A percentile compares a stretch with the other conserved stretches of the same genome.
These are phyloP conservation scores for Kwoniella pini DNA, from an alignment of 768 basidiomycete species.

Conservation along the genomic window DNA sequence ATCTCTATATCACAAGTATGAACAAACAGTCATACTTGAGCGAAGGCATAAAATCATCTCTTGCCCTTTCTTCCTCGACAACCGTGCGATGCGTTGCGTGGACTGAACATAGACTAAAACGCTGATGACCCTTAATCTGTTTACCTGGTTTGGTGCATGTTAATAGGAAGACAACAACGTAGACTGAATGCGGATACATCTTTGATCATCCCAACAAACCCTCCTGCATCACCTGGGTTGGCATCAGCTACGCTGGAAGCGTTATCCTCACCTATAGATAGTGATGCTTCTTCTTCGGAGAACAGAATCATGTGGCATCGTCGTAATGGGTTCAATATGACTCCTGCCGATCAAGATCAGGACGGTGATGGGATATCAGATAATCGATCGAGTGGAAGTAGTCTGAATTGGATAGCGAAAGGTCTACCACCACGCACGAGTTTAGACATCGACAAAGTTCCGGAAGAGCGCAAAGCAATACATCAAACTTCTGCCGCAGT, in stretches of 20 bases:
- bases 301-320: constrained; percentile 37
- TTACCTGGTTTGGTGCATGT: too few species aligned
- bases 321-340: constrained; percentile 14
- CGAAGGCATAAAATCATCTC: too few species aligned
- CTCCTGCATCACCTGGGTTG: constrained; percentile 4
- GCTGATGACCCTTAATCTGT: not conserved
- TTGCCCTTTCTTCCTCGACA: not conserved
- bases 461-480: not conserved
- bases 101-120: not conserved
- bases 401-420: constrained; percentile 37
- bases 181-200: not conserved
- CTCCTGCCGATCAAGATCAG: not conserved
- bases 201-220: not conserved
- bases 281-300: constrained; percentile 32
- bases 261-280: constrained; percentile 25
- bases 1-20: too few species aligned
- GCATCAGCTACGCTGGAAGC: constrained; percentile 14
- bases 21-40: too few species aligned
- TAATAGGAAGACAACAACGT: constrained; percentile 24
- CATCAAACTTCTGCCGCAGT: not conserved
- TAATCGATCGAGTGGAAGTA: constrained; percentile 27
- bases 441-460: not conserved
- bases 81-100: constrained; percentile 5
- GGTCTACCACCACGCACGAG: constrained; percentile 2
- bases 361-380: constrained; percentile 19